phyloP scores from a whole-genome alignment of 176 grass and related monocot species.

The Zizania latifolia region DNA sequence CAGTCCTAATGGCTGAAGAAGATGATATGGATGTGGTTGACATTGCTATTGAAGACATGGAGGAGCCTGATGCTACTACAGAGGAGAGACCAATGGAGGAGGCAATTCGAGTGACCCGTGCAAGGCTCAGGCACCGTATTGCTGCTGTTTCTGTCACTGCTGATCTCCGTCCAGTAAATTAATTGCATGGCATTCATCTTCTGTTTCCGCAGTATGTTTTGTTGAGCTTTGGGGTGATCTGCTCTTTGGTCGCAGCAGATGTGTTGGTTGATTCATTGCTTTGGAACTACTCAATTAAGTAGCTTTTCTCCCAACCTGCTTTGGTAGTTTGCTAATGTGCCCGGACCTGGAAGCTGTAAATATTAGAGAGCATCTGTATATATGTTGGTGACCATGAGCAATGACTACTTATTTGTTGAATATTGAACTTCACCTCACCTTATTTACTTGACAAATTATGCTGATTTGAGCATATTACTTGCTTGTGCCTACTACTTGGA shows the following conservation, averaged over 20 bases:
- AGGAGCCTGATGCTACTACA: background rate
- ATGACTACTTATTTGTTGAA: background rate
- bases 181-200: background rate
- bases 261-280: background rate
- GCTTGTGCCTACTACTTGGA: background rate
- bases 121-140: constrained; percentile 41
- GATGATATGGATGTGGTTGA: constrained; percentile 20
- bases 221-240: background rate
- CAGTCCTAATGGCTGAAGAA: background rate
- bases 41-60: background rate
- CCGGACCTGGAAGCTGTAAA: background rate
- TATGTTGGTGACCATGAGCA: background rate
- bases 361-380: background rate
- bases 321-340: background rate
- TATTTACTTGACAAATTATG: background rate
- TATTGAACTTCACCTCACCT: background rate
- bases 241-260: background rate
- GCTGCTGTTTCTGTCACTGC: constrained; percentile 10
- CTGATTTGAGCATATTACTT: background rate
- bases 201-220: background rate
- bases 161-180: background rate
- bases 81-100: constrained; percentile 48
- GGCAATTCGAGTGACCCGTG: constrained; percentile 43
- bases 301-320: background rate
- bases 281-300: background rate